Evolutionary conservation across 2,329 filamentous ascomycete genomes (phyloP).

Genomic region (Aspergillus flavus): DNA sequence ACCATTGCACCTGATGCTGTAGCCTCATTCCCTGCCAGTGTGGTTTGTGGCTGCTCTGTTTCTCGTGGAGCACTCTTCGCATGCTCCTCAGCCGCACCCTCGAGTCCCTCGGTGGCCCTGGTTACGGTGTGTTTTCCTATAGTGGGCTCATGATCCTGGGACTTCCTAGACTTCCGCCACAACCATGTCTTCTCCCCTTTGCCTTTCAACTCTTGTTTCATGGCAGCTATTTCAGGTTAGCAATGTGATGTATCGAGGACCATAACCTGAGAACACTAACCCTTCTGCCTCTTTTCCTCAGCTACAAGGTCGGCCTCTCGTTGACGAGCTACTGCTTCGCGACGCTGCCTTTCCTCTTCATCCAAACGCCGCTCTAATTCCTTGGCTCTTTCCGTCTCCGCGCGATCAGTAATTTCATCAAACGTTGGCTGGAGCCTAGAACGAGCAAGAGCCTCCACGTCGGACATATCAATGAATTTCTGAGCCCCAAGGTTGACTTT

Average conservation of each 20-base stretch:
- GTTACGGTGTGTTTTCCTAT: conserved; percentile 7
- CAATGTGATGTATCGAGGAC: background rate
- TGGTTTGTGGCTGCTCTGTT: conserved; percentile 8
- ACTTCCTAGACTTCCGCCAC: conserved; percentile 32
- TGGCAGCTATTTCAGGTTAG: conserved; percentile 17
- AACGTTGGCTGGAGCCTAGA: conserved; percentile 78
- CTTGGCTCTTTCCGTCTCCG: conserved; percentile 70
- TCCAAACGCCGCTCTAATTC: conserved; percentile 66
- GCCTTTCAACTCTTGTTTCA: conserved; percentile 23
- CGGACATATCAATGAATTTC: conserved; percentile 74
- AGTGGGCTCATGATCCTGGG: conserved; percentile 18
- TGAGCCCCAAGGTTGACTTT: conserved; percentile 73
- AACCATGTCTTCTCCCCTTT: conserved; percentile 30
- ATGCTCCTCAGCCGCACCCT: conserved; percentile 3
- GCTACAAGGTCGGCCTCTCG: conserved; percentile 42
- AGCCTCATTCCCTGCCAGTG: conserved; percentile 4
- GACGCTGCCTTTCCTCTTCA: conserved; percentile 65
- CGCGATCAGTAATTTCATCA: conserved; percentile 80
- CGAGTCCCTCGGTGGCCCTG: background rate
- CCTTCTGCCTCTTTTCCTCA: conserved; percentile 30
- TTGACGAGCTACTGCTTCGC: conserved; percentile 50
- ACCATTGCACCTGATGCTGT: conserved; percentile 7
- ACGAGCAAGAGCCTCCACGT: conserved; percentile 78
- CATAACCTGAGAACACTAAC: conserved; percentile 23
- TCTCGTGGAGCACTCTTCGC: conserved; percentile 11